phyloP scores from a whole-genome alignment of 2,329 filamentous ascomycete species.

The Beauveria scarabaeidicola region DNA sequence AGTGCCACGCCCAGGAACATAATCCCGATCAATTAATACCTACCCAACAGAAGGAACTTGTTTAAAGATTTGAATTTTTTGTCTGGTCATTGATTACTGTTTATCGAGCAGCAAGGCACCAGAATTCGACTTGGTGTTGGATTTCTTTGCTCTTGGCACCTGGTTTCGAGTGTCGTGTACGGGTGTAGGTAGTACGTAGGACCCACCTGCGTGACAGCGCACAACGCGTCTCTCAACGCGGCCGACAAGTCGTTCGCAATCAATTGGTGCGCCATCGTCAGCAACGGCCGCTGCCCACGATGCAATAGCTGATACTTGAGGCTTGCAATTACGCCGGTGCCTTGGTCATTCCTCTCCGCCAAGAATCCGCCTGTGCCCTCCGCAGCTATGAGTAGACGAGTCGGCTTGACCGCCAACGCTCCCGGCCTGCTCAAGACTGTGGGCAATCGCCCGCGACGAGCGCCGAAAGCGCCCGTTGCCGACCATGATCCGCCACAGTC shows the following conservation, averaged over 20 bases:
- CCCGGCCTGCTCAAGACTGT: slow-evolving; percentile 15
- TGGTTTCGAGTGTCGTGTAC: not conserved
- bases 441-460: slow-evolving; percentile 13
- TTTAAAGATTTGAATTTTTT: no score
- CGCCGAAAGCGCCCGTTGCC: slow-evolving; percentile 5
- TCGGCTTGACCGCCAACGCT: slow-evolving; percentile 18
- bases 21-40: not conserved
- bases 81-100: no score
- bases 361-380: no score
- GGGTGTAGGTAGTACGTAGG: no score
- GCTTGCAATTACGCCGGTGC: not conserved
- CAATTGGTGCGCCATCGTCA: not conserved
- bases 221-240: slow-evolving; percentile 2
- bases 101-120: no score
- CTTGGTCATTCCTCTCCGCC: not conserved
- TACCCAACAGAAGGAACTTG: no score
- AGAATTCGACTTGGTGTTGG: no score
- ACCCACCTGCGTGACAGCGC: not conserved
- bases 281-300: not conserved
- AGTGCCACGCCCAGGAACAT: no score
- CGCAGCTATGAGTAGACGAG: slow-evolving; percentile 4
- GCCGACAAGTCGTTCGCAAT: not conserved
- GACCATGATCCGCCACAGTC: slow-evolving; percentile 20
- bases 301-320: not conserved
- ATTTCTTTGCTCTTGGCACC: no score